Evolutionary conservation across 805 yeast species (phyloP), one percentile per base, ranked within the genome.

Genomic region (Candida pini): DNA sequence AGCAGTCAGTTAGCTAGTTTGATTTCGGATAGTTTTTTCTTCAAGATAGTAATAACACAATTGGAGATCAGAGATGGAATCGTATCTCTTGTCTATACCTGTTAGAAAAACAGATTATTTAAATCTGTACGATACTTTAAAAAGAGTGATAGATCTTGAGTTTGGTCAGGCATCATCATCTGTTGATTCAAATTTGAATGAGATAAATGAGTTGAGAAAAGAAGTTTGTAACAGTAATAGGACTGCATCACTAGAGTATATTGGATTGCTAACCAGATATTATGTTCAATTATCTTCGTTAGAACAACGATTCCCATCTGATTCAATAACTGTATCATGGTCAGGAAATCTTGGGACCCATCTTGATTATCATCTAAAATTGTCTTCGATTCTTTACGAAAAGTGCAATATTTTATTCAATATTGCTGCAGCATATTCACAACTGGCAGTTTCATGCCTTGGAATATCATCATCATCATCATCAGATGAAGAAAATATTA

Each of bases 261-360:
- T 70, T 5, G 56, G 56, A 0, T 35, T 55, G 1, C 44, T 76
- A 22, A 59, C 61, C 28, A 53, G 67, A 28, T 85, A 82, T 51
- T 71, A 65, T 43, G 41, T 58, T 4, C 68, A 68, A 28, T 43
- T 84, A 9, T 39, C 56, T 1, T 62, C 63, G 7, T 37, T 83
- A 6, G 56, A 57, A 24, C 37, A 56, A 31, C 84, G 81, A 49
- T 81, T 89, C 39, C 87, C 92, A 0, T 64, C 65, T 19, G 81
- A 80, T 41, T 63, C 69, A 14, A 58, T 75, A 7, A 70, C 66
- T 25, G 81, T 86, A 44, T 66, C 75, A 0, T 90, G 97, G 97
- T 73, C 63, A 49, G 79, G 80, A 16, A 73, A 86, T 13, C 58
- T 84, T 4, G 80, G 84, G 0, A 70, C 71, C 34, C 62, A 77